phyloP scores from a whole-genome alignment of 495 filamentous ascomycete genomes.

The Penicillium lagena region DNA sequence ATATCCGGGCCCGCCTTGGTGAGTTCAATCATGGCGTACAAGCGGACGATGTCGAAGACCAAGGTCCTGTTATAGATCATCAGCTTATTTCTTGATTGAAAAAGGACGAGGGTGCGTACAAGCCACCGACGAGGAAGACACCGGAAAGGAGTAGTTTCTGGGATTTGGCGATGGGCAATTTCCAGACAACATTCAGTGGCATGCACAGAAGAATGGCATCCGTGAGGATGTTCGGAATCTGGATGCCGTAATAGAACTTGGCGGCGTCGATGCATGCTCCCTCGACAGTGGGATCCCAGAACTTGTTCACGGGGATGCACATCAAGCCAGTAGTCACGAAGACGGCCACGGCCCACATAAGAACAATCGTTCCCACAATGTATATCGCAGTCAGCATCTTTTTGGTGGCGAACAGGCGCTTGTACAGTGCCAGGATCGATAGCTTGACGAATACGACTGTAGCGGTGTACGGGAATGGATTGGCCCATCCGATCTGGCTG shows the following conservation, averaged over 20 bases:
- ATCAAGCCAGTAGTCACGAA: constrained; percentile 20
- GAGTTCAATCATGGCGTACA: constrained; percentile 14
- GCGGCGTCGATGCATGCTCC: constrained; percentile 24
- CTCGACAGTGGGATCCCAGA: constrained; percentile 19
- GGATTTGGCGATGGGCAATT: constrained; percentile 26
- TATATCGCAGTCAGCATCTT: constrained; percentile 20
- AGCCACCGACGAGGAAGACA: constrained; percentile 36
- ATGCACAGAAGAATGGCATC: constrained; percentile 37
- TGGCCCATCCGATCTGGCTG: constrained; percentile 19
- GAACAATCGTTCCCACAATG: constrained; percentile 17
- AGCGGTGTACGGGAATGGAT: constrained; percentile 25
- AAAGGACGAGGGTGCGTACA: constrained; percentile 13
- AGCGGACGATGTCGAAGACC: constrained; percentile 14
- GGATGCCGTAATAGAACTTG: constrained; percentile 26
- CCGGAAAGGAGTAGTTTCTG: constrained; percentile 31
- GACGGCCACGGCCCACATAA: constrained; percentile 24
- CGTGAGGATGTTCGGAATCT: constrained; percentile 34
- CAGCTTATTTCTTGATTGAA: not conserved
- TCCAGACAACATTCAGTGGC: constrained; percentile 40
- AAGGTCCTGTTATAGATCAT: constrained; percentile 7
- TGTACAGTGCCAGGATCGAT: constrained; percentile 38
- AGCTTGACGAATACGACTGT: constrained; percentile 30
- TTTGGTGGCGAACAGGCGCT: constrained; percentile 26
- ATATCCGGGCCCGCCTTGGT: constrained; percentile 14
- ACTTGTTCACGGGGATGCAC: constrained; percentile 27